Evolutionary conservation across 78 protist genomes (phyloP), one percentile per base, ranked within the genome.

Genomic region (Dictyostelium brefeldianum): DNA sequence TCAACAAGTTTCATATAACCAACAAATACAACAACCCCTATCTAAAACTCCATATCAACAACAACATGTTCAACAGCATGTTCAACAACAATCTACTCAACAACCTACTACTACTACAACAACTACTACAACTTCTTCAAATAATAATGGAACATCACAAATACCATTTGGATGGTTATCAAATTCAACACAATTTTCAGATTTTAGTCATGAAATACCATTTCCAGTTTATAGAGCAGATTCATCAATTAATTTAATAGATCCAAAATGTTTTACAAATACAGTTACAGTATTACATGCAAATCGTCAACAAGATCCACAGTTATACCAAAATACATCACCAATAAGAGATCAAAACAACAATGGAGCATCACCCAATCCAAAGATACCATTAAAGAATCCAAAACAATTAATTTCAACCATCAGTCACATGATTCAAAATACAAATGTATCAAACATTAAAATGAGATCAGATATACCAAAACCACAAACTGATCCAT

Each of bases 221-320:
- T 14, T 87, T 22, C 93, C 93, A 27, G 18, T n/a, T 47, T 64
- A 59, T 65, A 74, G 93, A 65, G 50, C 79, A 59, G 93, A 87
- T 29, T 27, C 75, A 59, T 87, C 93, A 18, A 14, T 87, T 14
- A 20, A 80, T 80, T 25, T 80, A 20, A 43, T 80, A 5, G 64
- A 80, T 41, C 11, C 62, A 7, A 62, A 46, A 43, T 22, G 41
- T 15, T 46, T 80, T 46, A 22, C 87, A 18, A 80, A 29, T 46
- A 62, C 77, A 31, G 75, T 80, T 2, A 27, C 50, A n/a, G 14
- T 62, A 3, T 17, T 80, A 43, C 20, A 29, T 46, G 41, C 75
- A 15, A 43, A 46, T 3, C 29, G 56, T 20, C 18, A 31, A 59
- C 75, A 75, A 56, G 27, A 53, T 15, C 59, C 12, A 53, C 59